A percentile compares a stretch with the other conserved stretches of the same genome.
Conservation (phyloP, 768 basidiomycete genomes). For the Tylopilus intermedius region DNA sequence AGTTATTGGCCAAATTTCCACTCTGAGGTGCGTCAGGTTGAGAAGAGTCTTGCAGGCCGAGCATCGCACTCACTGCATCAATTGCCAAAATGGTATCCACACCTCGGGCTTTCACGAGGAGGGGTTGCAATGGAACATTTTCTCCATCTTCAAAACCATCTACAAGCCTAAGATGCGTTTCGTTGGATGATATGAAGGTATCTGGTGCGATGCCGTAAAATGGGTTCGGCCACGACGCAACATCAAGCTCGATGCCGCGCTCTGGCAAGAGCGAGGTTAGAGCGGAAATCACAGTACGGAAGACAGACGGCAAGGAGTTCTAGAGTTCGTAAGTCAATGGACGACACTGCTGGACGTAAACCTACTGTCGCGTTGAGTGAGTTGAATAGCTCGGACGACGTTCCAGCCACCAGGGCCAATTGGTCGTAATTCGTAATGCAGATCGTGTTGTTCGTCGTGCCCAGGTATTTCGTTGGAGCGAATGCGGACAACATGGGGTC, state of each 20-base stretch:
- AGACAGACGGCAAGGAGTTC: conserved; percentile 2
- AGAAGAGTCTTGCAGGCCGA: background rate
- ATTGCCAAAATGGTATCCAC: conserved; percentile 50
- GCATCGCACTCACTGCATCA: conserved; percentile 33
- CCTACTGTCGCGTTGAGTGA: conserved; percentile 26
- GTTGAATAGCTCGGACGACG: conserved; percentile 38
- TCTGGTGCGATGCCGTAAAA: conserved; percentile 33
- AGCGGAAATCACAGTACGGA: conserved; percentile 10
- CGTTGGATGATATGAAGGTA: conserved; percentile 32
- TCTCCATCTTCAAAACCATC: conserved; percentile 42
- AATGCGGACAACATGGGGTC: too few relatives aligned
- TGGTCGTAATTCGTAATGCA: conserved; percentile 30
- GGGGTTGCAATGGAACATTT: conserved; percentile 44
- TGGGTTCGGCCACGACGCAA: conserved; percentile 34
- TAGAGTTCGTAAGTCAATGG: conserved; percentile 1
- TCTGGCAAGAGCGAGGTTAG: conserved; percentile 23
- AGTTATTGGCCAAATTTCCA: conserved; percentile 11
- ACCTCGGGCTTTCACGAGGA: conserved; percentile 41
- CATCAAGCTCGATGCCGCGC: conserved; percentile 24
- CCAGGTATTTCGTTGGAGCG: too few relatives aligned
- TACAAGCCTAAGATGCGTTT: conserved; percentile 31
- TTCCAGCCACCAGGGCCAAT: conserved; percentile 33
- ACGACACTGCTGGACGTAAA: background rate
- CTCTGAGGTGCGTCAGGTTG: conserved; percentile 8
- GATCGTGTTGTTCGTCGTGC: too few relatives aligned